A percentile compares a stretch with the other conserved stretches of the same genome.
Conservation (phyloP, 1,284 basidiomycete genomes). For the Malassezia obtusa region DNA sequence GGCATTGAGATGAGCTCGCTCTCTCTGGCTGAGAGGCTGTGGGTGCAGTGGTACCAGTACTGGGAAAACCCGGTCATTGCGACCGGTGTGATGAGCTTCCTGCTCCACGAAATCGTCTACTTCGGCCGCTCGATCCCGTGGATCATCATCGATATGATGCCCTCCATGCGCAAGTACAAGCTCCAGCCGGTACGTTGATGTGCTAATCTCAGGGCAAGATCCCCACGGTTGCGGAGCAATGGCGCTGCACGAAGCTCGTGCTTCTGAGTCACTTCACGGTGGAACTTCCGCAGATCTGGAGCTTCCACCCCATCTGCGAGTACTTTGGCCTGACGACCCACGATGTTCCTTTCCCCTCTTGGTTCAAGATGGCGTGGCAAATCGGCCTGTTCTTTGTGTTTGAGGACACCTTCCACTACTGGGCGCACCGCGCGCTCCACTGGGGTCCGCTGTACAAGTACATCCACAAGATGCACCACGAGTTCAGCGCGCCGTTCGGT, state of each 20-base stretch:
- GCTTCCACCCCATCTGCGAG: conserved; percentile 90
- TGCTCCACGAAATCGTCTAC: conserved; percentile 92
- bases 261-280: conserved; percentile 92
- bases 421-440: conserved; percentile 79
- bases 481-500: conserved; percentile 92
- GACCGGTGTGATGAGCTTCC: conserved; percentile 84
- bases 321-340: conserved; percentile 80
- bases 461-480: conserved; percentile 90
- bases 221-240: conserved; percentile 72
- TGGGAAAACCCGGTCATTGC: conserved; percentile 76
- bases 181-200: conserved; percentile 56
- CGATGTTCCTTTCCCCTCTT: conserved; percentile 74
- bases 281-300: conserved; percentile 88
- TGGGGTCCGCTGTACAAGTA: conserved; percentile 85
- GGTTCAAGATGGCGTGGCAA: conserved; percentile 56
- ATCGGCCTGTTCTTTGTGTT: conserved; percentile 87
- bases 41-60: conserved; percentile 50
- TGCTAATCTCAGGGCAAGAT: conserved; percentile 55
- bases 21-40: conserved; percentile 34
- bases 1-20: conserved; percentile 30
- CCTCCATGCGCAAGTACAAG: conserved; percentile 90
- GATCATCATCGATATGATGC: conserved; percentile 88
- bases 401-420: conserved; percentile 78
- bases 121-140: conserved; percentile 91
- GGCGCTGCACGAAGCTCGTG: conserved; percentile 91